Conservation (phyloP, 805 yeast species). For the Deakozyma indianensis region DNA sequence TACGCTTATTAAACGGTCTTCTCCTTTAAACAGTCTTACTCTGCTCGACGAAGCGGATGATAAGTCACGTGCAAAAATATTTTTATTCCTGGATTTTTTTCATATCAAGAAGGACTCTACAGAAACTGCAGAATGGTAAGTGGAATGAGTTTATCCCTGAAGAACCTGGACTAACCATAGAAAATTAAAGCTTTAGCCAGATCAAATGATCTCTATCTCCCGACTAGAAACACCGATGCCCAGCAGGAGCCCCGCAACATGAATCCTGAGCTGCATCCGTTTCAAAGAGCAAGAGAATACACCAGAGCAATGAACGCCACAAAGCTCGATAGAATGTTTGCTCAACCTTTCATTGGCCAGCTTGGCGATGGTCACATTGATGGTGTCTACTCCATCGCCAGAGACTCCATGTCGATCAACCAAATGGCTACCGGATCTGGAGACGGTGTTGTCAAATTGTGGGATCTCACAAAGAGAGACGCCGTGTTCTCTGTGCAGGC, state of each 20-base stretch:
- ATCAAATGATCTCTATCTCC: constrained; percentile 84
- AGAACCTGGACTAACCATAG: constrained; percentile 19
- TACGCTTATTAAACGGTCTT: too few species aligned
- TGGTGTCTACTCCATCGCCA: constrained; percentile 81
- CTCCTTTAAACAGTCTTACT: too few species aligned
- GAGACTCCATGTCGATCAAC: constrained; percentile 53
- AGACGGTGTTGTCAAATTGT: constrained; percentile 86
- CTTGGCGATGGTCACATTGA: constrained; percentile 91
- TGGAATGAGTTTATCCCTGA: too few species aligned
- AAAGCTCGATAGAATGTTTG: constrained; percentile 90
- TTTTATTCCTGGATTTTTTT: too few species aligned
- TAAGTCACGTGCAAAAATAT: too few species aligned
- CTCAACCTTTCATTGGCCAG: constrained; percentile 93
- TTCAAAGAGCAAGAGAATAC: constrained; percentile 93
- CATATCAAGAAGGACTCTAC: too few species aligned
- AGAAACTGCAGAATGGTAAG: too few species aligned
- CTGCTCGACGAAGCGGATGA: too few species aligned
- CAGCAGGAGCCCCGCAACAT: constrained; percentile 77
- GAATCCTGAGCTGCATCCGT: constrained; percentile 90
- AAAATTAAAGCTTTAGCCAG: constrained; percentile 81
- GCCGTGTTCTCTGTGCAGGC: constrained; percentile 72
- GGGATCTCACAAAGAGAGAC: constrained; percentile 74
- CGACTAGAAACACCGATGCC: constrained; percentile 82
- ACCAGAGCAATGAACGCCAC: constrained; percentile 91
- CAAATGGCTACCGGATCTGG: constrained; percentile 86